Percentiles rank a stretch among this genome's conserved stretches.
phyloP scores from a whole-genome alignment of 768 basidiomycete genomes.

The Termitomyces sp. region DNA sequence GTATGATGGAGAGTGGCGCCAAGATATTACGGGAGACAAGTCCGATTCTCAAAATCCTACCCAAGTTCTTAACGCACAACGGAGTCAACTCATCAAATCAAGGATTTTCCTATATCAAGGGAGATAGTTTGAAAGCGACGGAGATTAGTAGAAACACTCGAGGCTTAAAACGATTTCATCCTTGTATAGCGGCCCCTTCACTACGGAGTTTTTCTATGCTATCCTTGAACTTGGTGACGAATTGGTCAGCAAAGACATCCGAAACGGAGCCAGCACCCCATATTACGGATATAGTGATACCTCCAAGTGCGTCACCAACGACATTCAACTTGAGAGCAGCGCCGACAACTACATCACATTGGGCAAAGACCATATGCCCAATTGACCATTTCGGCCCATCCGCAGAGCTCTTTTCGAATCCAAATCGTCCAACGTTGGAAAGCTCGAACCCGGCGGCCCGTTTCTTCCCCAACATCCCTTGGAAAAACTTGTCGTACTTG shows the following conservation, averaged over 20 bases:
- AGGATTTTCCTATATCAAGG: neutral
- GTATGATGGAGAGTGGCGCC: no score
- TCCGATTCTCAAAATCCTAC: no score
- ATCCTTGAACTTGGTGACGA: conserved; percentile 18
- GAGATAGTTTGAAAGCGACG: neutral
- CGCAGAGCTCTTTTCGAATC: neutral
- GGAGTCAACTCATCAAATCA: neutral
- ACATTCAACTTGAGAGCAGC: conserved; percentile 28
- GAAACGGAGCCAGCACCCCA: conserved; percentile 25
- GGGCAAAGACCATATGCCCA: conserved; percentile 25
- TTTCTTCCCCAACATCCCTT: conserved; percentile 29
- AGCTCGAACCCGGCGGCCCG: conserved; percentile 29
- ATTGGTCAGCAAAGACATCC: conserved; percentile 20
- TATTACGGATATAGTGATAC: conserved; percentile 22
- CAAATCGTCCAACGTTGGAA: conserved; percentile 36
- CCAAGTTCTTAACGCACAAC: neutral
- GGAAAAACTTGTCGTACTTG: conserved; percentile 25
- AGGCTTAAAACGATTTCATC: neutral
- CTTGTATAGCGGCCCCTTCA: neutral
- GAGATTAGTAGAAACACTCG: neutral
- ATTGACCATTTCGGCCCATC: conserved; percentile 18
- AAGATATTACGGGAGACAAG: neutral
- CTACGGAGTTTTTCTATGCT: conserved; percentile 11
- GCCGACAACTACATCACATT: conserved; percentile 26
- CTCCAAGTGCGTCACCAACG: conserved; percentile 23